Evolutionary conservation across 2,329 filamentous ascomycete species (phyloP), one percentile per base, ranked within the genome.

Genomic region (Fusarium avenaceum): DNA sequence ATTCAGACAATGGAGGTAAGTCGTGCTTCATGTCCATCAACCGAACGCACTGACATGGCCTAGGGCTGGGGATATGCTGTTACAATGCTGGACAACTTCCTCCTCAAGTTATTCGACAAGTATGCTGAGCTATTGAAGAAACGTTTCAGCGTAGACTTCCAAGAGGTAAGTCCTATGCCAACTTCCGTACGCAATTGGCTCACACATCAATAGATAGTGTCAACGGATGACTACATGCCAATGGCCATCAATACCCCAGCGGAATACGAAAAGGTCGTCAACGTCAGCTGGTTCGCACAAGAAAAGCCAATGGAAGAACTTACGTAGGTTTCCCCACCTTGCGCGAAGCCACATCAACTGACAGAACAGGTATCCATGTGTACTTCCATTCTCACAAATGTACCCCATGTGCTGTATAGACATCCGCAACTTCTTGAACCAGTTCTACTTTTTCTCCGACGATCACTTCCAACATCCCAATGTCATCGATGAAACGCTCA

Each of bases 151-250:
- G 92, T 96, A 70, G 95, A 98, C 78, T 99, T 99, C 76, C 91
- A 96, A 77, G 95, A 98, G 83, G 90, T 92, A 76, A 60, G 75
- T 67, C 8, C 33, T 15, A 6, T n/a, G 14, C 15, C 22, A 17
- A 38, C 7, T 51, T n/a, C 3, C 17, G 8, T 38, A n/a, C 35
- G 17, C 22, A 13, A 26, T 28, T 19, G 13, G 8, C 68, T 71
- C 15, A 74, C 38, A 17, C 17, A 10, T 17, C 24, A 47, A 38
- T 76, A 89, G 86, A 90, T 90, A 72, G 88, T 90, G 17, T 89
- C 92, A n/a, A 97, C 93, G 1, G 96, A 99, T 77, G 96, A 99
- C 79, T 99, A 99, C 80, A 99, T 99, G 95, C 96, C 96, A 4
- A 98, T 99, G 96, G 92, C 93, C 3, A 97, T 98, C 77, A 93